Evolutionary conservation across 2,329 filamentous ascomycete species (phyloP).

Genomic region (Ophiostoma fasciatum): DNA sequence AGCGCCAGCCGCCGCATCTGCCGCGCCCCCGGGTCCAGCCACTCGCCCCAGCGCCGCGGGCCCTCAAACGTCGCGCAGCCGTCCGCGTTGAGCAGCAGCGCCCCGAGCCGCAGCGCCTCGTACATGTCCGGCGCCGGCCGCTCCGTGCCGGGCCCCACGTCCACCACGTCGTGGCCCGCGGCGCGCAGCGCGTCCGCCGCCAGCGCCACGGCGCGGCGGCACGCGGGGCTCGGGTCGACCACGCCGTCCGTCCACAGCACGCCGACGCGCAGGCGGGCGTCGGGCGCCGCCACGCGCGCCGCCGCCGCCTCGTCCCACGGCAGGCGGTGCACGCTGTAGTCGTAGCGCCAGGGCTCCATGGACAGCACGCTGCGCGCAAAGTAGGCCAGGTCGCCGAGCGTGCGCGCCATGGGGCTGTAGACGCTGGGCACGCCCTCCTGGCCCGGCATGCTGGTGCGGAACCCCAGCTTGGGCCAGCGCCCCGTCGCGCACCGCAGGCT

Average conservation of each 20-base stretch:
- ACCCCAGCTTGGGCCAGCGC: conserved; percentile 74
- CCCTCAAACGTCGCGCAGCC: conserved; percentile 67
- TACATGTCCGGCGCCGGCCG: conserved; percentile 57
- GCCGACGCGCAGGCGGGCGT: conserved; percentile 59
- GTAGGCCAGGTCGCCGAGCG: conserved; percentile 67
- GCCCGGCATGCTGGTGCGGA: conserved; percentile 78
- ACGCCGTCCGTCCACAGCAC: conserved; percentile 69
- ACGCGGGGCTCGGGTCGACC: conserved; percentile 75
- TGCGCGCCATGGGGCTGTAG: conserved; percentile 85
- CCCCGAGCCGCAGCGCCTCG: conserved; percentile 60
- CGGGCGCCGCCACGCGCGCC: no score
- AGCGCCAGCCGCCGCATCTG: conserved; percentile 62
- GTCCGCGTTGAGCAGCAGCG: conserved; percentile 70
- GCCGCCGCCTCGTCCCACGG: conserved; percentile 54
- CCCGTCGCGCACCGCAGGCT: conserved; percentile 76
- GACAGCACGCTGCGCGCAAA: conserved; percentile 65
- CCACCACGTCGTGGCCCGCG: conserved; percentile 61
- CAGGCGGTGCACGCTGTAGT: conserved; percentile 74
- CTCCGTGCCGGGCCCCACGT: conserved; percentile 26
- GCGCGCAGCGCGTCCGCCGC: conserved; percentile 52
- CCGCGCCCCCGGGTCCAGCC: conserved; percentile 61
- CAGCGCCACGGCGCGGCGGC: conserved; percentile 57
- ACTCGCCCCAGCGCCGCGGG: conserved; percentile 63
- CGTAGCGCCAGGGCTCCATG: conserved; percentile 82
- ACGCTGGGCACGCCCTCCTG: conserved; percentile 83